Percentiles rank a stretch among this genome's conserved stretches.
phyloP scores from a whole-genome alignment of 2,329 filamentous ascomycete genomes.

The Zasmidium cellare region DNA sequence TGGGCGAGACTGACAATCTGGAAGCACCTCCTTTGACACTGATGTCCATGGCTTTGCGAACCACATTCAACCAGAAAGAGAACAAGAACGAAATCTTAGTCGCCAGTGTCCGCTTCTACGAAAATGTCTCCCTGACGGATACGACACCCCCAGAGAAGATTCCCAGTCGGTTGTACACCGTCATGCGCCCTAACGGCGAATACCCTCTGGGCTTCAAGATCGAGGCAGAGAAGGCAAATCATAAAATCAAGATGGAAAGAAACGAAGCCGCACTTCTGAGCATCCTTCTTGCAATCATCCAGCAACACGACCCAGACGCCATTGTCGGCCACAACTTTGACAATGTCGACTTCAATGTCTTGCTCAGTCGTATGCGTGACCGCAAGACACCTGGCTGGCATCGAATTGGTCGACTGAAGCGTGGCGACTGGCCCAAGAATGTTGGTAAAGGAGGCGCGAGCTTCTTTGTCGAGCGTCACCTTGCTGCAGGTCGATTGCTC shows the following conservation, averaged over 20 bases:
- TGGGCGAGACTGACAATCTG: conserved; percentile 76
- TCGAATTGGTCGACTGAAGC: conserved; percentile 81
- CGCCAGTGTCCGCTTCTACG: conserved; percentile 88
- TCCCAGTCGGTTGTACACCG: conserved; percentile 85
- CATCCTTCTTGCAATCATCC: conserved; percentile 85
- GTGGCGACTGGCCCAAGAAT: conserved; percentile 80
- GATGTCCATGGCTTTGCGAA: conserved; percentile 93
- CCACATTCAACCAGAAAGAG: conserved; percentile 81
- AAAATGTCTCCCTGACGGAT: conserved; percentile 82
- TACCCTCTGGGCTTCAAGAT: conserved; percentile 88
- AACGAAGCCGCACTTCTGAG: conserved; percentile 82
- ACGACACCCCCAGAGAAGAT: conserved; percentile 86
- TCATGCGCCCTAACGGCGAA: conserved; percentile 76
- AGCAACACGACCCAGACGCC: conserved; percentile 87
- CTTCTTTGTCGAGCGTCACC: conserved; percentile 88
- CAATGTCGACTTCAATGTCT: conserved; percentile 90
- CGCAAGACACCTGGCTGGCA: conserved; percentile 95
- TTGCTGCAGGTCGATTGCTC: conserved; percentile 83
- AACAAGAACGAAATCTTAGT: conserved; percentile 97
- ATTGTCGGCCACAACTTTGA: conserved; percentile 94
- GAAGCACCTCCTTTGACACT: conserved; percentile 85
- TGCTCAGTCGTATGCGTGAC: conserved; percentile 82
- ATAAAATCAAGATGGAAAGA: conserved; percentile 77
- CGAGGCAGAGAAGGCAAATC: conserved; percentile 70
- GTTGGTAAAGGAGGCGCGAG: conserved; percentile 84